Conservation (phyloP, 208 protist species). For the Leishmania turanica region DNA sequence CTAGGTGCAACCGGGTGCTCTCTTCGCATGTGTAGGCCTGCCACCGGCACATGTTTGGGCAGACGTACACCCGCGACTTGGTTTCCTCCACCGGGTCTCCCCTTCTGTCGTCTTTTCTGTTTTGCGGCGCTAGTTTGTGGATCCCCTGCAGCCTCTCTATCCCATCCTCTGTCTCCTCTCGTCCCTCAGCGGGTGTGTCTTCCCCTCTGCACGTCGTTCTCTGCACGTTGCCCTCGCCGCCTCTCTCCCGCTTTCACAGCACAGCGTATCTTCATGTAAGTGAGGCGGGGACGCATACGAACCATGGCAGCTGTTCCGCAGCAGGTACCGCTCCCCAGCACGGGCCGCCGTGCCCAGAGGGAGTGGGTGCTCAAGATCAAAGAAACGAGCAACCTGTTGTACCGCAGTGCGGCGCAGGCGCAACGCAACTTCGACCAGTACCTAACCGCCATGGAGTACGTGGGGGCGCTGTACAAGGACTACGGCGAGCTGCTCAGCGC, state of each 20-base stretch:
- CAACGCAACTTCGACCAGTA: slow-evolving; percentile 23
- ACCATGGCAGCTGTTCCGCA: background rate
- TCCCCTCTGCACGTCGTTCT: no score
- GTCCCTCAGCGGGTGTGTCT: no score
- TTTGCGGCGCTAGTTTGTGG: no score
- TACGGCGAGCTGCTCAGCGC: slow-evolving; percentile 16
- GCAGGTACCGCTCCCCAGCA: background rate
- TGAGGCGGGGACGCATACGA: background rate
- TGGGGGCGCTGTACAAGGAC: slow-evolving; percentile 16
- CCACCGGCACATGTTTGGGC: no score
- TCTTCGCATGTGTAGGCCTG: no score
- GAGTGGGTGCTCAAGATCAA: slow-evolving; percentile 15
- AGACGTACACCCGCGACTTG: no score
- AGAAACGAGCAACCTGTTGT: background rate
- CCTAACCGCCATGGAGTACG: slow-evolving; percentile 19
- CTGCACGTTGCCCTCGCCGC: background rate
- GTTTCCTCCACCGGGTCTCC: no score
- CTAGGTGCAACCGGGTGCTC: no score
- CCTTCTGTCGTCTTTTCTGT: no score
- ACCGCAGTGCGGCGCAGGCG: slow-evolving; percentile 14
- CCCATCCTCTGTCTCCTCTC: no score
- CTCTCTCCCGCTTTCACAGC: background rate
- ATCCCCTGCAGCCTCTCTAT: no score
- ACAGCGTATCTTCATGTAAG: background rate
- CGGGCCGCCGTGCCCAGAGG: slow-evolving; percentile 8